Evolutionary conservation across 2,329 filamentous ascomycete species (phyloP).

Genomic region (Macrophomina phaseolina): DNA sequence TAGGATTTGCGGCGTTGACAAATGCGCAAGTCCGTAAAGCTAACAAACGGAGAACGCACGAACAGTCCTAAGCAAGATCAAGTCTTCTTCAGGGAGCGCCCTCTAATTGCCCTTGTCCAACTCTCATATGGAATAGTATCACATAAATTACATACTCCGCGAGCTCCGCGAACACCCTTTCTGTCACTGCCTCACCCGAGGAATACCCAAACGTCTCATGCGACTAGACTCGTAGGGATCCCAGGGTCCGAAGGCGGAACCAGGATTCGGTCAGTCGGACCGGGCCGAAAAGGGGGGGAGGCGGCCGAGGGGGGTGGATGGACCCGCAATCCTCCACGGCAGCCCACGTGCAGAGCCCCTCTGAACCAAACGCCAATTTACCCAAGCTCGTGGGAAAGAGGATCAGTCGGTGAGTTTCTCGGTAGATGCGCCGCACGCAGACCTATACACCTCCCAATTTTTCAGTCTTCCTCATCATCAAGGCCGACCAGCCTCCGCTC

Average conservation of each 20-base stretch:
- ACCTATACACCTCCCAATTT: not conserved
- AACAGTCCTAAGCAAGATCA: not conserved
- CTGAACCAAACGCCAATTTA: not conserved
- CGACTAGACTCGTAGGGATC: no score
- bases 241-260: not conserved
- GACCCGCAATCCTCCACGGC: constrained; percentile 13
- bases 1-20: no score
- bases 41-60: no score
- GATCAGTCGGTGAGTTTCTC: not conserved
- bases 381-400: not conserved
- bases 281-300: constrained; percentile 1
- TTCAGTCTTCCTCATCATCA: constrained; percentile 52
- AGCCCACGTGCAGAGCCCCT: not conserved
- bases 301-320: not conserved
- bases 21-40: no score
- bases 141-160: not conserved
- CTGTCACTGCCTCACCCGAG: not conserved
- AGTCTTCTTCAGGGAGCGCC: not conserved
- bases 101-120: not conserved
- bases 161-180: not conserved
- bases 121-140: not conserved
- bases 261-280: not conserved
- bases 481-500: constrained; percentile 70
- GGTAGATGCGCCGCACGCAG: no score
- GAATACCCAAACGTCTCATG: not conserved